Conservation (phyloP, 306 rosid species). For the Trichosanthes cucumerina region DNA sequence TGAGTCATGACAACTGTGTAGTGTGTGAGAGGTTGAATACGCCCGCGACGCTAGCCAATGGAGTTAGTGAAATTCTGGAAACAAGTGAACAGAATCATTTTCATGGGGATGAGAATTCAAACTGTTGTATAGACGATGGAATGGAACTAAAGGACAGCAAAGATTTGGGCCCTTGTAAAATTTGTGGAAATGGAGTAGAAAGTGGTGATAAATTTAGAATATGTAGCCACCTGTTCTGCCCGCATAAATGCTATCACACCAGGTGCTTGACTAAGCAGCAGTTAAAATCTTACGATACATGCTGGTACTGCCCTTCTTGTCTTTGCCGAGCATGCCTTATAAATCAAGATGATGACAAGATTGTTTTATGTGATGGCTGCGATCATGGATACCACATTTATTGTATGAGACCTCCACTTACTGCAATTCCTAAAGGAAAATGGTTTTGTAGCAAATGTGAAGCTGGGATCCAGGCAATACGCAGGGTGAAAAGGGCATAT, state of each 20-base stretch:
- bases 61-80: conserved; percentile 30
- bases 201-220: conserved; percentile 26
- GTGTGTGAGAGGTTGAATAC: conserved; percentile 66
- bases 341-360: conserved; percentile 53
- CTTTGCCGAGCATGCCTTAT: conserved; percentile 63
- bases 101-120: conserved; percentile 41
- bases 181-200: conserved; percentile 43
- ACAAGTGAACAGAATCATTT: conserved; percentile 29
- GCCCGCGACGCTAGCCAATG: conserved; percentile 22
- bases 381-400: conserved; percentile 83
- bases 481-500: conserved; percentile 36
- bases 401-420: conserved; percentile 63
- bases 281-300: conserved; percentile 30
- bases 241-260: conserved; percentile 43
- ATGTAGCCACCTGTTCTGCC: conserved; percentile 59
- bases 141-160: conserved; percentile 20
- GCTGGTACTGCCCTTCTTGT: conserved; percentile 95
- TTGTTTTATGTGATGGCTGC: conserved; percentile 85
- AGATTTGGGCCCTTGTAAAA: conserved; percentile 29
- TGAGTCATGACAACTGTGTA: conserved; percentile 58
- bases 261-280: conserved; percentile 73
- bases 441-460: conserved; percentile 83
- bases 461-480: conserved; percentile 45
- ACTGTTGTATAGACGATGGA: conserved; percentile 33
- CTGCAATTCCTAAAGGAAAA: conserved; percentile 50